A percentile compares a stretch with the other conserved stretches of the same genome.
These are phyloP conservation scores for Fraxinus baroniana DNA, from an alignment of 305 asterid genomes.

Conservation along the genomic window DNA sequence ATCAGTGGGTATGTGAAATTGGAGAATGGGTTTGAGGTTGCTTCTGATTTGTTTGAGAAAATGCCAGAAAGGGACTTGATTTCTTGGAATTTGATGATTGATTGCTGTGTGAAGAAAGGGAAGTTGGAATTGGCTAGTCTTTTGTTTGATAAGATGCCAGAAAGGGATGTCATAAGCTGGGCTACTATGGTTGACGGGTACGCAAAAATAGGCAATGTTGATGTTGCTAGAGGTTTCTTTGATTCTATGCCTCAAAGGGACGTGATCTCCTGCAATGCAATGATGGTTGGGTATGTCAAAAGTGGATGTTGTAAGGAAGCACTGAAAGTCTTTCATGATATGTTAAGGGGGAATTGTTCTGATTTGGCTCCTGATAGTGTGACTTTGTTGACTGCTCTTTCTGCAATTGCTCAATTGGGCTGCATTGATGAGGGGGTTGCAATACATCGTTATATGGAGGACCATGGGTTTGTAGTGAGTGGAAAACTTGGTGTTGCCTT, in stretches of 20 bases:
- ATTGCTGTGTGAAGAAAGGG: conserved; percentile 64
- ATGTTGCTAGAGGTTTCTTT: conserved; percentile 57
- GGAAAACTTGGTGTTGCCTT: conserved; percentile 75
- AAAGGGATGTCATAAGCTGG: conserved; percentile 74
- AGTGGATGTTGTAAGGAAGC: conserved; percentile 59
- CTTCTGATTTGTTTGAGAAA: conserved; percentile 50
- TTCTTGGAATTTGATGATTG: conserved; percentile 83
- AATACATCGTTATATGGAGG: conserved; percentile 44
- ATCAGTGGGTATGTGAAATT: conserved; percentile 54
- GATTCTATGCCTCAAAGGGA: conserved; percentile 75
- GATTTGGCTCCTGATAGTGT: conserved; percentile 59
- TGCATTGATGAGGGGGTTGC: conserved; percentile 55
- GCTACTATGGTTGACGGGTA: conserved; percentile 73
- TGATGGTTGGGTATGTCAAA: conserved; percentile 78
- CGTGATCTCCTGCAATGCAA: conserved; percentile 76
- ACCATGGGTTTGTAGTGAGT: conserved; percentile 39
- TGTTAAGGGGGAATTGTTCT: conserved; percentile 32
- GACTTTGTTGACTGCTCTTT: conserved; percentile 62
- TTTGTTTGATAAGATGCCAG: conserved; percentile 58
- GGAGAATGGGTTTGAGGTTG: conserved; percentile 45
- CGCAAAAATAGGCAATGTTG: conserved; percentile 55
- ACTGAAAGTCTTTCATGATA: conserved; percentile 57
- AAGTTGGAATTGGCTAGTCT: conserved; percentile 46
- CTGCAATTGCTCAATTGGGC: conserved; percentile 63
- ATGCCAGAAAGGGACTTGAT: conserved; percentile 71